Base-by-base conservation (phyloP, 768 basidiomycete genomes). In the Pleurotus djamor region DNA sequence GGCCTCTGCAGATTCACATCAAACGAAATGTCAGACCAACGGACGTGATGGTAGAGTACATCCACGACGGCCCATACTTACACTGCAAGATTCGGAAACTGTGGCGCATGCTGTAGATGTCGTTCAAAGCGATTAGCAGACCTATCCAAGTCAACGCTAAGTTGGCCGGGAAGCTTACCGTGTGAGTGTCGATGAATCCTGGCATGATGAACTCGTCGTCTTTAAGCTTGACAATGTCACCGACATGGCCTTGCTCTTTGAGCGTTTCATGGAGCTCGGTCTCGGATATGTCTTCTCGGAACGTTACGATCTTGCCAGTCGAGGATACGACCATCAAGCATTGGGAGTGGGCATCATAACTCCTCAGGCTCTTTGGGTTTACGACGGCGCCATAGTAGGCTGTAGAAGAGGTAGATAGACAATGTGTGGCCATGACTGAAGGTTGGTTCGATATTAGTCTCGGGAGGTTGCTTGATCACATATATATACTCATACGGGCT, bases 331-430 rank as follows among this genome's bases (percentile, higher is more conserved):
- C 79, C 28, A 94, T 65, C 16, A 91, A 72, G 64, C 84, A 82
- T 32, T 70, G 72, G 2, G 86, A 82, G 45, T 83, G 73, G 13
- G 81, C 74, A 54, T 71, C 68, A 66, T 80, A 85, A 36, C 67
- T 48, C 0, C 74, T 75, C 21, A 81, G 69, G 16, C 74, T 76
- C 8, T 68, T 63, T 0, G 87, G 86, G 63, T 80, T 86, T 67
- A 89, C 70, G 61, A 87, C 74, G 21, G 83, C 76, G 16, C 87
- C 87, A 58, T 83, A 81, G 72, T 74, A 79, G 44, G 79, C 71
- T 3, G 48, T 63, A 33, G 28, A 48, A 41, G 9, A n/a, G 38
- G 38, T 32, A 14, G 52, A 28, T 28, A 28, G 21, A 28, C 21
- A 28, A 28, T 1, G 34, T 28, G 61, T 43, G 5, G 58, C 5